Evolutionary conservation across 2,329 filamentous ascomycete species (phyloP).

Genomic region (Hymenoscyphus linearis): DNA sequence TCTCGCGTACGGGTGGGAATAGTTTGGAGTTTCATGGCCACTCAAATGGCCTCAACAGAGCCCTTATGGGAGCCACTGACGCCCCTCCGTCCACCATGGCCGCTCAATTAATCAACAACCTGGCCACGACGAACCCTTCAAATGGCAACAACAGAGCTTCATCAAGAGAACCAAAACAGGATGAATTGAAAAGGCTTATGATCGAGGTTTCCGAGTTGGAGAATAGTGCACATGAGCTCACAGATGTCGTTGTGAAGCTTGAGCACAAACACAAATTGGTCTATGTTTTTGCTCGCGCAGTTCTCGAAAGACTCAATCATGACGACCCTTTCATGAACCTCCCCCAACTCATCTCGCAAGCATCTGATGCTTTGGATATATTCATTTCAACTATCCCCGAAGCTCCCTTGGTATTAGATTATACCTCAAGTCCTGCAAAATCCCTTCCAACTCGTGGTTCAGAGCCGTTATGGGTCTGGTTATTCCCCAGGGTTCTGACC

Average conservation of each 20-base stretch:
- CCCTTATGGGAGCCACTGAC: constrained; percentile 14
- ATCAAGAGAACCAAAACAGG: constrained; percentile 59
- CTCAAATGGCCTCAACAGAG: constrained; percentile 11
- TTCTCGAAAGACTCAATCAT: constrained; percentile 63
- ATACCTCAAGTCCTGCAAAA: constrained; percentile 36
- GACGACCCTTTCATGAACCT: constrained; percentile 62
- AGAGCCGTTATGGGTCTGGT: constrained; percentile 62
- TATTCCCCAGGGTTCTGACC: constrained; percentile 52
- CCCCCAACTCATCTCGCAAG: constrained; percentile 51
- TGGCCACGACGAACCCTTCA: constrained; percentile 52
- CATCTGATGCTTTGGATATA: constrained; percentile 70
- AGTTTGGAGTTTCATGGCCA: constrained; percentile 10
- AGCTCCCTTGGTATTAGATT: constrained; percentile 62
- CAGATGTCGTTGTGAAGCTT: constrained; percentile 57
- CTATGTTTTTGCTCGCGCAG: constrained; percentile 75
- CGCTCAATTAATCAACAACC: constrained; percentile 79
- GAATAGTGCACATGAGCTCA: constrained; percentile 43
- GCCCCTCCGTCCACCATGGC: constrained; percentile 75
- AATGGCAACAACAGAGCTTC: constrained; percentile 28
- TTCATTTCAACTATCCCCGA: constrained; percentile 70
- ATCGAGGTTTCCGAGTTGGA: constrained; percentile 54
- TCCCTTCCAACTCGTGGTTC: constrained; percentile 46
- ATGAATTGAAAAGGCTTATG: constrained; percentile 69
- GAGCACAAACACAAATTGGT: constrained; percentile 81
- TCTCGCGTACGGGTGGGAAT: constrained; percentile 10